Conservation (phyloP, 2,329 filamentous ascomycete genomes). For the Botrytis elliptica region DNA sequence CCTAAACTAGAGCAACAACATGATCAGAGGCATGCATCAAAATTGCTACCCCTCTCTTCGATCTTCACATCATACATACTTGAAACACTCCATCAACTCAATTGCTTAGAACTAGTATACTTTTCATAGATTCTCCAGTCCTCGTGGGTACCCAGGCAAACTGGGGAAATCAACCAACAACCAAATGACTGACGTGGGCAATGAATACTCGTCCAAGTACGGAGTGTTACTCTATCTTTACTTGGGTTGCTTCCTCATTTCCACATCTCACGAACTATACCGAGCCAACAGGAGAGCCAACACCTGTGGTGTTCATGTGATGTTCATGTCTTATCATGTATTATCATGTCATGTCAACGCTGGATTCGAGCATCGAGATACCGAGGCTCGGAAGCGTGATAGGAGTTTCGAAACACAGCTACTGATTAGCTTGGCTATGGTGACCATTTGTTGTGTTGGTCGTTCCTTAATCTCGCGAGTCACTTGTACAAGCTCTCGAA, state of each 20-base stretch:
- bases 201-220: conserved; percentile 9
- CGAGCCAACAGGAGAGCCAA: conserved; percentile 5
- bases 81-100: background rate
- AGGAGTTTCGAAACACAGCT: background rate
- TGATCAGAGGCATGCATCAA: background rate
- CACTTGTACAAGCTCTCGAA: background rate
- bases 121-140: background rate
- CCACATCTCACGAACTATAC: conserved; percentile 7
- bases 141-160: conserved; percentile 2
- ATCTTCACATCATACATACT: background rate
- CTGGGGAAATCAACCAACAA: conserved; percentile 4
- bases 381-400: background rate
- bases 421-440: background rate
- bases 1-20: background rate
- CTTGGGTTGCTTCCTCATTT: background rate
- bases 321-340: background rate
- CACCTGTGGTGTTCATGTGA: conserved; percentile 9
- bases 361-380: conserved; percentile 3
- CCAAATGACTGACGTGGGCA: conserved; percentile 3
- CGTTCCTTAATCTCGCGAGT: background rate
- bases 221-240: background rate
- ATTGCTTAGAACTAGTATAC: background rate
- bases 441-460: background rate
- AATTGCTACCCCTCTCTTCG: background rate
- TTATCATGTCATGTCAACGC: conserved; percentile 9